Conservation (phyloP, 371 early-diverging fungal species). For the Basidiobolus meristosporus region DNA sequence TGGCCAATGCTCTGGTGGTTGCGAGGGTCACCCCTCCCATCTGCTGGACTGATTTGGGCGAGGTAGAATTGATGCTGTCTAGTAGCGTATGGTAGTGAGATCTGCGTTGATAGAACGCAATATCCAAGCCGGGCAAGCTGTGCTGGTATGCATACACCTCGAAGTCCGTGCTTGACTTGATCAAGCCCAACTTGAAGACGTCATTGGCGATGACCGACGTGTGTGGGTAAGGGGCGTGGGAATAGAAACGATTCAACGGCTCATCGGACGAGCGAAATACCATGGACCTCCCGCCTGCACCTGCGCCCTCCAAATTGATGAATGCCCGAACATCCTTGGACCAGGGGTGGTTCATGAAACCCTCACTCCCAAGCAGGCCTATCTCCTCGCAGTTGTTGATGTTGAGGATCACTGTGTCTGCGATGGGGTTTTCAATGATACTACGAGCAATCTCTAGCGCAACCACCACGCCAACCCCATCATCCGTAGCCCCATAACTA, state of each 20-base stretch:
- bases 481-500: slow-evolving; percentile 68
- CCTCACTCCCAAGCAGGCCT: slow-evolving; percentile 47
- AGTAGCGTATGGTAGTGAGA: slow-evolving; percentile 49
- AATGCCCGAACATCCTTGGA: slow-evolving; percentile 44
- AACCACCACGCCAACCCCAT: slow-evolving; percentile 55
- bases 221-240: too few species aligned
- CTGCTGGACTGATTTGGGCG: slow-evolving; percentile 28
- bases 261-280: slow-evolving; percentile 45
- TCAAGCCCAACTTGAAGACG: slow-evolving; percentile 30
- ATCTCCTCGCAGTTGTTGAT: slow-evolving; percentile 79
- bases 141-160: slow-evolving; percentile 35
- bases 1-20: too few species aligned
- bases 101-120: slow-evolving; percentile 47
- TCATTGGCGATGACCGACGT: slow-evolving; percentile 44
- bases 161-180: too few species aligned
- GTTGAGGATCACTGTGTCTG: slow-evolving; percentile 46
- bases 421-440: slow-evolving; percentile 16
- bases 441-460: slow-evolving; percentile 25
- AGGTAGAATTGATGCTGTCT: slow-evolving; percentile 26
- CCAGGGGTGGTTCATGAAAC: slow-evolving; percentile 65
- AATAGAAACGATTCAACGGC: too few species aligned
- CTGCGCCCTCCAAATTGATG: slow-evolving; percentile 66
- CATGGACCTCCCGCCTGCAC: slow-evolving; percentile 56
- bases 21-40: too few species aligned
- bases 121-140: slow-evolving; percentile 48